phyloP scores from a whole-genome alignment of 2,329 filamentous ascomycete species.

The Pseudogymnoascus verrucosus region DNA sequence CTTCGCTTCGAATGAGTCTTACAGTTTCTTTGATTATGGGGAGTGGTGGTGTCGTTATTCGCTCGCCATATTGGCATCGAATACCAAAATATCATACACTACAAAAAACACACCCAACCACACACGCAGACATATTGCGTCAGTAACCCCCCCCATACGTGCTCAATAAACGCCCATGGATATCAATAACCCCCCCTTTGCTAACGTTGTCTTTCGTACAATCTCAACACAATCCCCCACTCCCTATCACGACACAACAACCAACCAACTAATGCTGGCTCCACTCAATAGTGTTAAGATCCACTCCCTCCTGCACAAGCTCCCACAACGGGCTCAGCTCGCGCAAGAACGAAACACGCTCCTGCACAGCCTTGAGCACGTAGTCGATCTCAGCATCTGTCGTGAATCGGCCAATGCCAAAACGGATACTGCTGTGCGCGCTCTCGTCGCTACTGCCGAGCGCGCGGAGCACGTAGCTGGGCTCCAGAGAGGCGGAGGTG shows the following conservation, averaged over 20 bases:
- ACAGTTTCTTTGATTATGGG: conserved; percentile 4
- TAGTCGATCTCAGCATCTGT: conserved; percentile 95
- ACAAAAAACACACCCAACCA: neutral
- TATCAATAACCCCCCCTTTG: neutral
- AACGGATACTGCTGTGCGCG: conserved; percentile 94
- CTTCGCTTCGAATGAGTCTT: conserved; percentile 1
- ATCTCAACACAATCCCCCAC: neutral
- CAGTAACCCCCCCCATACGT: neutral
- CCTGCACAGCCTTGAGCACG: conserved; percentile 85
- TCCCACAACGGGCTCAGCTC: conserved; percentile 97
- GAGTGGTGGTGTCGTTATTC: conserved; percentile 6
- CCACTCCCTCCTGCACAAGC: conserved; percentile 91
- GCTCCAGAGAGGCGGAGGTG: conserved; percentile 92
- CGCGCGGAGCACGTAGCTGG: conserved; percentile 89
- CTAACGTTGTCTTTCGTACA: neutral
- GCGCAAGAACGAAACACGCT: conserved; percentile 84
- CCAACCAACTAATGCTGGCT: conserved; percentile 65
- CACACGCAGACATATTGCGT: conserved; percentile 2
- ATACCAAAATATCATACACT: conserved; percentile 1
- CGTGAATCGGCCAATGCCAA: conserved; percentile 95
- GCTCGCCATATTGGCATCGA: conserved; percentile 4
- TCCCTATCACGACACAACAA: neutral
- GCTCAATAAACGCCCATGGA: conserved; percentile 1
- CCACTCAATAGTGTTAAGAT: conserved; percentile 95
- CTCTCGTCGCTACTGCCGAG: conserved; percentile 95